Evolutionary conservation across 2,329 filamentous ascomycete species (phyloP).

Genomic region (Venturia pyrina): DNA sequence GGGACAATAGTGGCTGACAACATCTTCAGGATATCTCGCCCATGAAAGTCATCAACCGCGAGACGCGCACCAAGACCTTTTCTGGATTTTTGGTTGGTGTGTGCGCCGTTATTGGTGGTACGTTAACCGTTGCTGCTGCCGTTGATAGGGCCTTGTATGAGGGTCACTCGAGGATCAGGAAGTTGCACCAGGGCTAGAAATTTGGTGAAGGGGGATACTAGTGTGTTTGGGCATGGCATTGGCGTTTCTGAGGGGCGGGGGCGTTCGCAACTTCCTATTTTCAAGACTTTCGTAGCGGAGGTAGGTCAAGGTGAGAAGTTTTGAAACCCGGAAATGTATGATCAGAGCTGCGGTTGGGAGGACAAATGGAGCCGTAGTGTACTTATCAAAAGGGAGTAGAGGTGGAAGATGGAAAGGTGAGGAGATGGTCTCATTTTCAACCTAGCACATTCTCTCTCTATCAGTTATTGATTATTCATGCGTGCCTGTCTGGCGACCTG

Average conservation of each 20-base stretch:
- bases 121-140: conserved; percentile 88
- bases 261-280: too few relatives aligned
- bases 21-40: conserved; percentile 76
- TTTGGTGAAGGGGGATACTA: too few relatives aligned
- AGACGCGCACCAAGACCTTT: conserved; percentile 81
- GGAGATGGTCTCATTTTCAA: too few relatives aligned
- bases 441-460: too few relatives aligned
- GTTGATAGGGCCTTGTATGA: conserved; percentile 88
- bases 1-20: not conserved
- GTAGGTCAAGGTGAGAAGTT: too few relatives aligned
- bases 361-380: too few relatives aligned
- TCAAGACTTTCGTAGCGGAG: not conserved
- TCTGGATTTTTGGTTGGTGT: conserved; percentile 87
- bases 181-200: conserved; percentile 55
- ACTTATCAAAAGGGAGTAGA: too few relatives aligned
- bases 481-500: too few relatives aligned
- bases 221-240: not conserved
- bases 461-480: too few relatives aligned
- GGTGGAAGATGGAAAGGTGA: too few relatives aligned
- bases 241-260: not conserved
- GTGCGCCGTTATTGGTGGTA: conserved; percentile 90
- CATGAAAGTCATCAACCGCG: conserved; percentile 98
- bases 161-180: conserved; percentile 73
- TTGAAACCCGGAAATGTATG: too few relatives aligned
- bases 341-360: too few relatives aligned